Evolutionary conservation across 2,329 filamentous ascomycete species (phyloP), one percentile per base, ranked within the genome.

Genomic region (Colletotrichum chlorophyti): DNA sequence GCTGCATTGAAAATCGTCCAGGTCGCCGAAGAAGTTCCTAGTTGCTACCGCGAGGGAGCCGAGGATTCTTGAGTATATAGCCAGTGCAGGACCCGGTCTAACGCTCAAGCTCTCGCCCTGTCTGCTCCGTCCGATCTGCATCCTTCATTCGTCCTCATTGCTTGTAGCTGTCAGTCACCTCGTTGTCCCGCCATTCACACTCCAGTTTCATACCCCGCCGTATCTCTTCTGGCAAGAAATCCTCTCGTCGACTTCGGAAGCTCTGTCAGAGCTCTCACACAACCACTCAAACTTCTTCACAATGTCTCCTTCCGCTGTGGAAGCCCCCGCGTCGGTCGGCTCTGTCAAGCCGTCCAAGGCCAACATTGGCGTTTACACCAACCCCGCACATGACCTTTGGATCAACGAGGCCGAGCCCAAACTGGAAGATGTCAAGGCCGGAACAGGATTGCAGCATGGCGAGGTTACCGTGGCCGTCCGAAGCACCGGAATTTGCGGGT

Each of bases 401-500:
- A 86, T 97, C 61, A 90, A 83, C 54, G 87, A 91, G 64, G 87
- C 93, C 11, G 82, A 86, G 66, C 94, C 94, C 5, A 88, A 84
- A 40, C 76, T 91, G 23, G 90, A 96, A 72, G 87, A 87, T 62
- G 88, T 96, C 55, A 79, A 87, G 64, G 83, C 84, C 27, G 89
- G 86, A 42, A 77, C 87, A 50, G 83, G 81, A 46, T 79, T 97
- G 68, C 88, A 90, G 76, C 82, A 84, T 21, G 94, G 93, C 48
- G 90, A 97, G 76, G 92, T 97, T 45, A 93, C 91, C 23, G 75
- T 98, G 62, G 91, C 91, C 53, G 86, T 98, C 74, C 91, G 94
- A 76, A 96, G 91, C 76, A 97, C 94, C 7, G 95, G 95, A 55
- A 98, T 98, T 69, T 98, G 95, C 81, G 94, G 94, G 86, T 95